Evolutionary conservation across 2,329 filamentous ascomycete genomes (phyloP), one percentile per base, ranked within the genome.

Genomic region (Tolypocladium guangdongense): DNA sequence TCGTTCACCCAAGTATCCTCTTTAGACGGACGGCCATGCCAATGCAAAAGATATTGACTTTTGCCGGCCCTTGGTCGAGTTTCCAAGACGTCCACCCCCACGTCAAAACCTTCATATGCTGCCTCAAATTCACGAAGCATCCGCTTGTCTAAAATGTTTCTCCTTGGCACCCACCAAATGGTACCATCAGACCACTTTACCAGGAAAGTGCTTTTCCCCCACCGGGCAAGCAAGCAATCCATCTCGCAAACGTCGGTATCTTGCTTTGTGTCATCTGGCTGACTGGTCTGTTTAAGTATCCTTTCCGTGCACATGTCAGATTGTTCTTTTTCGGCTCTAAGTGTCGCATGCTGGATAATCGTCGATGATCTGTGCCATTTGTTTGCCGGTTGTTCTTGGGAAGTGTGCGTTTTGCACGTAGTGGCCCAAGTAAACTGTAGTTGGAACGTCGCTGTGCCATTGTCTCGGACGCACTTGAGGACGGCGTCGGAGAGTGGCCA

Each of bases 101-200:
- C 35, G 36, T 53, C 48, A 27, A 53, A 53, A 27, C 54, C 54
- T 27, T 53, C 35, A 45, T 45, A 53, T 35, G 35, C 35, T 55
- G 33, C 48, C 32, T 55, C 49, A 51, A 55, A 53, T 22, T 50
- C 41, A 30, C 22, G 12, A 47, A 53, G 54, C 48, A 55, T 53
- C 37, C 41, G 18, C 51, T 51, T 51, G 27, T 55, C 51, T 20
- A 52, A 10, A 47, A 54, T 51, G 27, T 49, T 39, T 30, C 37
- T 51, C 32, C 49, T 52, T 27, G 27, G 27, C 24, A 45, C 50
- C 37, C 27, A 51, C 27, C 14, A 6, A 10, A 24, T 51, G 27
- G 27, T 27, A 6, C 6, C 6, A 27, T 27, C 27, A 27, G 27
- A 3, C 27, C 6, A 27, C 27, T 27, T 27, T 6, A 27, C 27